phyloP scores from a whole-genome alignment of 2,329 filamentous ascomycete species.

The Aspergillus sp. region DNA sequence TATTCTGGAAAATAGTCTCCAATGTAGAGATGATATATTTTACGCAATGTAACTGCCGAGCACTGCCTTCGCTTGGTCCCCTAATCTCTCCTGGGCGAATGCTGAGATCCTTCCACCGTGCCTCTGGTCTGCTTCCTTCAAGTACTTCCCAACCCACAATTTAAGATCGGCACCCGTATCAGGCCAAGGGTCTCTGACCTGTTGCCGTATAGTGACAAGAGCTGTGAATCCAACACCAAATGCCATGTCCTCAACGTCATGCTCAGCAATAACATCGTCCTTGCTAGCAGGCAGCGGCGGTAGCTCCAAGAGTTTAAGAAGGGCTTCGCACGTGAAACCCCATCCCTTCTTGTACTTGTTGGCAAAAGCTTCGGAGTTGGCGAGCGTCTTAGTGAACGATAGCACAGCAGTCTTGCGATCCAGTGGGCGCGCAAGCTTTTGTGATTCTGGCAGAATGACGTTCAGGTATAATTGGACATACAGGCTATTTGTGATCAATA shows the following conservation, averaged over 20 bases:
- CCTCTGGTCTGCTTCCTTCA: constrained; percentile 74
- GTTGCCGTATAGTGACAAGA: constrained; percentile 82
- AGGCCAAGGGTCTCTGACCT: constrained; percentile 76
- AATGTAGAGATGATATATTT: neutral
- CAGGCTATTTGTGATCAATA: constrained; percentile 47
- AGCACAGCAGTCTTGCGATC: constrained; percentile 94
- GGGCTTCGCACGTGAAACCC: constrained; percentile 83
- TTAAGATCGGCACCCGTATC: constrained; percentile 77
- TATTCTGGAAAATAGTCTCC: neutral
- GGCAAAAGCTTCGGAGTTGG: constrained; percentile 81
- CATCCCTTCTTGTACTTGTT: constrained; percentile 84
- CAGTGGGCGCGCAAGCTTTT: constrained; percentile 80
- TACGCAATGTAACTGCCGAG: constrained; percentile 49
- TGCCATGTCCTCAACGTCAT: constrained; percentile 90
- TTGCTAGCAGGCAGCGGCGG: constrained; percentile 72
- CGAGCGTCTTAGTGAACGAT: constrained; percentile 87
- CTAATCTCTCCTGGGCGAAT: constrained; percentile 72
- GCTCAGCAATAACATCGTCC: constrained; percentile 77
- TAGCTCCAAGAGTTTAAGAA: constrained; percentile 86
- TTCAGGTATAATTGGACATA: constrained; percentile 83
- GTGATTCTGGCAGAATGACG: constrained; percentile 84
- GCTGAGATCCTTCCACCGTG: constrained; percentile 68
- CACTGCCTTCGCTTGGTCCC: constrained; percentile 55
- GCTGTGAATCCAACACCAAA: constrained; percentile 95
- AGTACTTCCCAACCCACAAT: constrained; percentile 76